These are phyloP conservation scores for Fusarium begoniae DNA, from an alignment of 2,329 filamentous ascomycete species.

Conservation along the genomic window DNA sequence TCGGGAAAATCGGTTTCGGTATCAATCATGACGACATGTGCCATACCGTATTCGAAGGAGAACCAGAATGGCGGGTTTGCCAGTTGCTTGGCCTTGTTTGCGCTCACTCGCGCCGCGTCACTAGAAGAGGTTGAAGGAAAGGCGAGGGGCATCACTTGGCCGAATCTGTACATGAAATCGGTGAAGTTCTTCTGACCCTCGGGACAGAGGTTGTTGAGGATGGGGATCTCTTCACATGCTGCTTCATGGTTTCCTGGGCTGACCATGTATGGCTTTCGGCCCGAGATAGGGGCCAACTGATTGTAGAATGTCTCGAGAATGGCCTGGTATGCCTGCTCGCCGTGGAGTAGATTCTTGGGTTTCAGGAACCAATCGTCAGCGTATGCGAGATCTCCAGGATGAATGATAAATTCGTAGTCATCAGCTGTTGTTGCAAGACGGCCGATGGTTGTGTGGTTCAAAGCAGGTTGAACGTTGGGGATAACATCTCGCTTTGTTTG, in stretches of 20 bases:
- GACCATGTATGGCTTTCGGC: slow-evolving; percentile 23
- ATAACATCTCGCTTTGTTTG: slow-evolving; percentile 13
- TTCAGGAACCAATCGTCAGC: slow-evolving; percentile 19
- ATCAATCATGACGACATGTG: slow-evolving; percentile 47
- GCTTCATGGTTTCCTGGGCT: slow-evolving; percentile 20
- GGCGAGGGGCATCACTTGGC: background rate
- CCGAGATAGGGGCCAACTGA: slow-evolving; percentile 5
- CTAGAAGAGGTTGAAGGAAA: slow-evolving; percentile 9
- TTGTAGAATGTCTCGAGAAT: slow-evolving; percentile 18
- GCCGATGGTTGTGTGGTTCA: slow-evolving; percentile 24
- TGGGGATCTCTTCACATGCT: slow-evolving; percentile 13
- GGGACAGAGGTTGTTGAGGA: slow-evolving; percentile 12
- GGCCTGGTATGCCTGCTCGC: slow-evolving; percentile 16
- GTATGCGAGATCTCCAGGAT: slow-evolving; percentile 10
- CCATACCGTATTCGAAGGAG: slow-evolving; percentile 42
- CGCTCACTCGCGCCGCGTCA: slow-evolving; percentile 5
- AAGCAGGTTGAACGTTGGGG: slow-evolving; percentile 2
- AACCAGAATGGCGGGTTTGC: slow-evolving; percentile 38
- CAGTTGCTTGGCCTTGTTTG: slow-evolving; percentile 26
- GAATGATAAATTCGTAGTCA: slow-evolving; percentile 25
- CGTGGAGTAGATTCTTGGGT: slow-evolving; percentile 15
- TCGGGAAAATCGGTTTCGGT: slow-evolving; percentile 50
- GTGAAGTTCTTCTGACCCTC: slow-evolving; percentile 27
- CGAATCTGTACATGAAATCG: slow-evolving; percentile 24
- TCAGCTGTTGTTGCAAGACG: slow-evolving; percentile 12